Conservation (phyloP, 495 filamentous ascomycete species). For the Penicillium cataractarum region DNA sequence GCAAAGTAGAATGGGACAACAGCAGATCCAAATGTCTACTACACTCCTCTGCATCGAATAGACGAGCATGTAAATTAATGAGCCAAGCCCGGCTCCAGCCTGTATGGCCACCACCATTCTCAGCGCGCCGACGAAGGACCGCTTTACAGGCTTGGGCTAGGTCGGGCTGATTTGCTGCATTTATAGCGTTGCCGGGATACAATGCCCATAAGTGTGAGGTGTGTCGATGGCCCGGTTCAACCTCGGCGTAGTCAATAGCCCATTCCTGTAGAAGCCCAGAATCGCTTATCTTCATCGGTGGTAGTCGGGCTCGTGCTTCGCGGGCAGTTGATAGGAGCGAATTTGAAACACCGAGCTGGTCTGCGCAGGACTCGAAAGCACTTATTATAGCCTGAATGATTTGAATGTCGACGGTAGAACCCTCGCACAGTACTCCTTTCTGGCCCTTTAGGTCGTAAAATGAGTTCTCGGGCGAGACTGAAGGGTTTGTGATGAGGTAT, state of each 20-base stretch:
- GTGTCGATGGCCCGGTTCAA: slow-evolving; percentile 54
- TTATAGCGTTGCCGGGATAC: slow-evolving; percentile 35
- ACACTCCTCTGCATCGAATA: slow-evolving; percentile 36
- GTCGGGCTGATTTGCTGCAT: slow-evolving; percentile 24
- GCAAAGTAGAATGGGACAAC: slow-evolving; percentile 42
- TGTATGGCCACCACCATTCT: slow-evolving; percentile 49
- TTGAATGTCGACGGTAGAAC: slow-evolving; percentile 53
- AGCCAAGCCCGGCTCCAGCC: slow-evolving; percentile 56
- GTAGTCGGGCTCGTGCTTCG: slow-evolving; percentile 27
- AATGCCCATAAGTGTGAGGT: slow-evolving; percentile 53
- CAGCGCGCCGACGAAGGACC: slow-evolving; percentile 42
- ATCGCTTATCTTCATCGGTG: slow-evolving; percentile 39
- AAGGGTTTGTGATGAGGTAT: slow-evolving; percentile 48
- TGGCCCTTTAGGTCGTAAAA: slow-evolving; percentile 36
- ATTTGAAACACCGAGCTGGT: slow-evolving; percentile 30
- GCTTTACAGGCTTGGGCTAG: slow-evolving; percentile 41
- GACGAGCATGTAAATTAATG: slow-evolving; percentile 42
- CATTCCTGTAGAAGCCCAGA: slow-evolving; percentile 54
- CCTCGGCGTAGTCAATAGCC: slow-evolving; percentile 48
- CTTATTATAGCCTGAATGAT: slow-evolving; percentile 46
- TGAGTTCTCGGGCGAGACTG: slow-evolving; percentile 53
- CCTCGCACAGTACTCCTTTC: slow-evolving; percentile 43
- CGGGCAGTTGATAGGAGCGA: slow-evolving; percentile 21
- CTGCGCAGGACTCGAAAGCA: slow-evolving; percentile 31
- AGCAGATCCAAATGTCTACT: slow-evolving; percentile 40